Percentiles rank a stretch among this genome's conserved stretches.
Conservation (phyloP, 2,329 filamentous ascomycete genomes). For the Fusarium tuaranense region DNA sequence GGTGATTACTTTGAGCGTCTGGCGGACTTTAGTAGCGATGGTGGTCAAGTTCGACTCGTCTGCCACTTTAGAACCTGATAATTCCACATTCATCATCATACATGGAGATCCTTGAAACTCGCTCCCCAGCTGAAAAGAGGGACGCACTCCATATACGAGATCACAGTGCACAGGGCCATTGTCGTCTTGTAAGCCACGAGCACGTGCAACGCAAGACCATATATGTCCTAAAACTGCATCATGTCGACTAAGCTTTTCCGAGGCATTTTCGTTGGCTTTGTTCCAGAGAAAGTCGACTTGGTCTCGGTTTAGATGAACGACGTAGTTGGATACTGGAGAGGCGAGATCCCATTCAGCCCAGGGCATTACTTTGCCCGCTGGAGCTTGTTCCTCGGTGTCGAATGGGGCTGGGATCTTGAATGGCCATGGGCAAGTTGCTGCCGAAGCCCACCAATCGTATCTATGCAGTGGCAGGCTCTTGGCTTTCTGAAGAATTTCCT, state of each 20-base stretch:
- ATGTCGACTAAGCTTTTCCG: slow-evolving; percentile 32
- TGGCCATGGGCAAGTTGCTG: slow-evolving; percentile 26
- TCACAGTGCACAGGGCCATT: slow-evolving; percentile 33
- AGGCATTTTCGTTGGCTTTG: background rate
- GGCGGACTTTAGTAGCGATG: slow-evolving; percentile 21
- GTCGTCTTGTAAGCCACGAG: slow-evolving; percentile 22
- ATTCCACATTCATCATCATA: slow-evolving; percentile 40
- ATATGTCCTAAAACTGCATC: slow-evolving; percentile 42
- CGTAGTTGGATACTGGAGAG: slow-evolving; percentile 36
- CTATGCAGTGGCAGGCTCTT: slow-evolving; percentile 35
- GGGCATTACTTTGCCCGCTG: slow-evolving; percentile 33
- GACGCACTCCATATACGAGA: slow-evolving; percentile 34
- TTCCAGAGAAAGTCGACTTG: slow-evolving; percentile 29
- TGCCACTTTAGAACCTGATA: slow-evolving; percentile 15
- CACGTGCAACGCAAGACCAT: slow-evolving; percentile 43
- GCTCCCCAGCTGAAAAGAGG: slow-evolving; percentile 17
- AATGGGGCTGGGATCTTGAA: slow-evolving; percentile 13
- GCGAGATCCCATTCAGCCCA: slow-evolving; percentile 41
- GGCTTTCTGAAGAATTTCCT: slow-evolving; percentile 6
- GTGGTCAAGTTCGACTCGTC: background rate
- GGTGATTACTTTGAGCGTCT: slow-evolving; percentile 22
- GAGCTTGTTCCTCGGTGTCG: background rate
- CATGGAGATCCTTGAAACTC: slow-evolving; percentile 39
- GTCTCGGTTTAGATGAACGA: slow-evolving; percentile 30
- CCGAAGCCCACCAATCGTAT: slow-evolving; percentile 42